Evolutionary conservation across 768 basidiomycete species (phyloP), one percentile per base, ranked within the genome.

Genomic region (Fibroporia radiculosa): DNA sequence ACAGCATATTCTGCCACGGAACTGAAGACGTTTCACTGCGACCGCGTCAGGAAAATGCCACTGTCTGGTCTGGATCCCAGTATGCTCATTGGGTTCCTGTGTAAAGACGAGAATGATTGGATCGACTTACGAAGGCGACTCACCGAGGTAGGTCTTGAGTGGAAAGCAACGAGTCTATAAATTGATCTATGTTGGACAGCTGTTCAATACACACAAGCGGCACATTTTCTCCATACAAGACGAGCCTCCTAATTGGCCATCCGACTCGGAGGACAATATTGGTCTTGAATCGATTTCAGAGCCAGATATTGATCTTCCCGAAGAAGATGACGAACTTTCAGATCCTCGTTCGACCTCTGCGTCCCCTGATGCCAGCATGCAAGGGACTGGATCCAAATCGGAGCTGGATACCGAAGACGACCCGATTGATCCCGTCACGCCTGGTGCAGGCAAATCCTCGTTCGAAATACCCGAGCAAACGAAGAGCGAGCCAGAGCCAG

Each of bases 11-110:
- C 75, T 1, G 64, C 75, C 2, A 50, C 70, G 4, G 89, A 93
- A 58, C 67, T 97, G 26, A 77, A 77, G 56, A 95, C 89, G 11
- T 99, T 93, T 70, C 96, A 98, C 63, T 93, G 92, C 61, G 96
- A 99, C n/a, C 80, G 84, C 14, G 84, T 98, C 29, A 74, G 91
- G 59, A 97, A 95, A 77, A 95, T 98, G 88, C 84, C 84, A 0
- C 64, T 98, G 27, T 78, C 80, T 31, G 86, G 84, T 23, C 67
- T 99, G 44, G 96, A 98, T 62, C 96, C 95, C 19, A 96, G 92
- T 55, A 97, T 99, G 96, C 69, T 99, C 6, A 75, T 98, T 48
- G 93, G 93, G 10, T 98, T 99, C 60, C 58, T 97, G 52, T 83
- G 84, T 60, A 77, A 76, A 55, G 80, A 88, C 57, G 84, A 90